Conservation (phyloP, 2,329 filamentous ascomycete species). For the Claviceps spartinae region DNA sequence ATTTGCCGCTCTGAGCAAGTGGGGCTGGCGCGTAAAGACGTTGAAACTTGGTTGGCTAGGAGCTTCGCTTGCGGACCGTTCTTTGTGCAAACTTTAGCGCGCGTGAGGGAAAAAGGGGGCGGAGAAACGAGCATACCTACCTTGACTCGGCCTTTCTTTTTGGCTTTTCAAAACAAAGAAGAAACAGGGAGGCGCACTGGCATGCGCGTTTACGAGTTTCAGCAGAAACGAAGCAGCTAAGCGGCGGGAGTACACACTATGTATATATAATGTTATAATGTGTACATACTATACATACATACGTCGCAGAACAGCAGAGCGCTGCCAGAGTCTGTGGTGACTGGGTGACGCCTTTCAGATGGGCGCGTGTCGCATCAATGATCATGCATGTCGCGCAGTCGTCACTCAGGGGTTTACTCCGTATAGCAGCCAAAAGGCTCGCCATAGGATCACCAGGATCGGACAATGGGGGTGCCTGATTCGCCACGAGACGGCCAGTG, state of each 20-base stretch:
- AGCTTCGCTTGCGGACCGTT: not conserved
- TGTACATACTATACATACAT: too few species aligned
- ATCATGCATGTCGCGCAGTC: too few species aligned
- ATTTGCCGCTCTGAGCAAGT: too few species aligned
- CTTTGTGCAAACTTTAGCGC: not conserved
- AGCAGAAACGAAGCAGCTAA: not conserved
- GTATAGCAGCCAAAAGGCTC: too few species aligned
- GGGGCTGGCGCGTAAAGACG: not conserved
- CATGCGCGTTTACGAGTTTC: not conserved
- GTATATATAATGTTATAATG: too few species aligned
- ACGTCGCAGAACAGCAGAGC: too few species aligned
- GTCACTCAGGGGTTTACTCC: too few species aligned
- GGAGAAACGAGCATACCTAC: not conserved
- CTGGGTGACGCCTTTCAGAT: too few species aligned
- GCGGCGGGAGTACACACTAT: not conserved
- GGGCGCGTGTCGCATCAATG: too few species aligned
- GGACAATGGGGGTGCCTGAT: not conserved
- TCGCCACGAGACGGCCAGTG: not conserved
- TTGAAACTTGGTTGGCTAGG: not conserved
- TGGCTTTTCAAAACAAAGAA: not conserved
- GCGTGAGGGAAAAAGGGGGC: not conserved
- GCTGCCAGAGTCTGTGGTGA: too few species aligned
- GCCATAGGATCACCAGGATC: not conserved
- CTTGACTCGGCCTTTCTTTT: not conserved
- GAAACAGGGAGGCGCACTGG: not conserved